phyloP scores from a whole-genome alignment of 805 yeast genomes.

The Barnettozyma siamensis region DNA sequence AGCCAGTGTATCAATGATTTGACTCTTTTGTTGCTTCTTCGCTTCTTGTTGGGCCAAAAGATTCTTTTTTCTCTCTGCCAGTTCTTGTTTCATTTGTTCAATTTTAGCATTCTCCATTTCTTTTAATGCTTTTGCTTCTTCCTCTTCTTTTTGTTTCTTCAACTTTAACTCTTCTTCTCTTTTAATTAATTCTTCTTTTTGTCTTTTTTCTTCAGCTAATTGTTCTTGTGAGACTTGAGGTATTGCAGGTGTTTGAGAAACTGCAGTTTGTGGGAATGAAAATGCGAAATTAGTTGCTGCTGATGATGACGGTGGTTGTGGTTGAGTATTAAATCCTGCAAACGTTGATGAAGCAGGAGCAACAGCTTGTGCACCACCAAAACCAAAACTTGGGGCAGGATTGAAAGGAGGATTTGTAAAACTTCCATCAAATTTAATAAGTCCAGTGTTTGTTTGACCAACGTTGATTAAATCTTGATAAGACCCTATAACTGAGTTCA shows the following conservation, averaged over 20 bases:
- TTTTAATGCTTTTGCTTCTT: conserved; percentile 1
- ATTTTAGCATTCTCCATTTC: background rate
- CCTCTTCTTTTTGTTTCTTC: conserved; percentile 8
- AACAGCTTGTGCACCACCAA: background rate
- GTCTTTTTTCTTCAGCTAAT: background rate
- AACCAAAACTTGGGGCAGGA: background rate
- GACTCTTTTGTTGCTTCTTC: conserved; percentile 9
- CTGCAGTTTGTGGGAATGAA: background rate
- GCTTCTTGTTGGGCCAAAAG: conserved; percentile 16
- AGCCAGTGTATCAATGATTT: conserved; percentile 12
- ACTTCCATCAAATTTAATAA: background rate
- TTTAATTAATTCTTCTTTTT: conserved; percentile 4
- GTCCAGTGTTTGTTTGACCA: conserved; percentile 11
- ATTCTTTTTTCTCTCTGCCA: conserved; percentile 11
- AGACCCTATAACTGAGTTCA: conserved; percentile 33
- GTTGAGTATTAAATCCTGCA: background rate
- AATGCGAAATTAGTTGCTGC: background rate
- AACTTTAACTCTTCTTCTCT: conserved; percentile 8
- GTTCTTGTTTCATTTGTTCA: conserved; percentile 6
- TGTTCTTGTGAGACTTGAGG: background rate
- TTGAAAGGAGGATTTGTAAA: background rate
- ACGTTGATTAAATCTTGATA: conserved; percentile 30
- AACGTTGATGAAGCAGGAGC: background rate
- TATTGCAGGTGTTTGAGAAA: background rate
- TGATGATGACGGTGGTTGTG: background rate